Evolutionary conservation across 768 basidiomycete species (phyloP).

Genomic region (Kwoniella sp.): DNA sequence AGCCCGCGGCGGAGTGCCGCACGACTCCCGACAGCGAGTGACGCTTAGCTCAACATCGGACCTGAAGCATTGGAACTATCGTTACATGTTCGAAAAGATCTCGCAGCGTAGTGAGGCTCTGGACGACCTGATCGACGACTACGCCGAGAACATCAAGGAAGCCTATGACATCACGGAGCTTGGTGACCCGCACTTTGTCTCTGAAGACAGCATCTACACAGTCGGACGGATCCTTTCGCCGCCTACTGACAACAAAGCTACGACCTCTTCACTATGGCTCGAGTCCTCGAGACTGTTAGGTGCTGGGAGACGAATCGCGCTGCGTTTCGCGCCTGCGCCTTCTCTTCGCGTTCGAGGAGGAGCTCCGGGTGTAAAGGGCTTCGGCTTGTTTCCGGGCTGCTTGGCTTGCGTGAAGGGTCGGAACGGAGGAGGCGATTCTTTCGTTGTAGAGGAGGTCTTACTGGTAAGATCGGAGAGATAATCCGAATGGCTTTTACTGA

Average conservation of each 20-base stretch:
- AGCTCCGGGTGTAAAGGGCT: conserved; percentile 60
- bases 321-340: conserved; percentile 61
- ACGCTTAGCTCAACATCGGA: conserved; percentile 35
- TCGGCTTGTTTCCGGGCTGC: conserved; percentile 82
- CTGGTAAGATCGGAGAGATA: conserved; percentile 56
- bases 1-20: conserved; percentile 18
- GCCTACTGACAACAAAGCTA: conserved; percentile 61
- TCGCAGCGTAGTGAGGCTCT: conserved; percentile 76
- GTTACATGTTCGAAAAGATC: conserved; percentile 92
- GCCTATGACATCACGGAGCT: conserved; percentile 70
- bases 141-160: conserved; percentile 66
- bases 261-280: conserved; percentile 67
- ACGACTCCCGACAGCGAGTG: conserved; percentile 34
- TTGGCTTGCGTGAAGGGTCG: conserved; percentile 79
- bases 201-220: conserved; percentile 64
- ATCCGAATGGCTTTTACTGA: no score
- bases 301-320: conserved; percentile 58
- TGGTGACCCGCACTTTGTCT: conserved; percentile 65
- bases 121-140: conserved; percentile 82
- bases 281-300: conserved; percentile 79
- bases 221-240: conserved; percentile 60
- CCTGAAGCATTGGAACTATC: conserved; percentile 50
- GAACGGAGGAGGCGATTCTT: conserved; percentile 86
- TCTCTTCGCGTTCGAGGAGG: conserved; percentile 64
- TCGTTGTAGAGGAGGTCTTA: conserved; percentile 74